Conservation (phyloP, 345 rosid species). For the Streptanthus diversifolius region DNA sequence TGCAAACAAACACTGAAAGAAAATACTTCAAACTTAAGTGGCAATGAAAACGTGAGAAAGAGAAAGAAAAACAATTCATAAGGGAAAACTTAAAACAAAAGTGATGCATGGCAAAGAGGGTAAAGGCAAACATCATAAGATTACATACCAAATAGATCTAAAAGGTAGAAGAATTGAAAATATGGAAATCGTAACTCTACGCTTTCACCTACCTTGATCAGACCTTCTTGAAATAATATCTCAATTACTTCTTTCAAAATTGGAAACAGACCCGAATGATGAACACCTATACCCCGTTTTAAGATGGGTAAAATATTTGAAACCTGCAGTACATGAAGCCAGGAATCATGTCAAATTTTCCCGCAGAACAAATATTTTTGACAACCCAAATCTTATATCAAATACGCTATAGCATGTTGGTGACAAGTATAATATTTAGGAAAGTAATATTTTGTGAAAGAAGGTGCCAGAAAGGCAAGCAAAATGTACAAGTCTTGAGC, state of each 20-base stretch:
- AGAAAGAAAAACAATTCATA: background rate
- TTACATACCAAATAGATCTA: background rate
- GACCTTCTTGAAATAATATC: constrained; percentile 97
- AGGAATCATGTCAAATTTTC: constrained; percentile 13
- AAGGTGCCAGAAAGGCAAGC: too few relatives aligned
- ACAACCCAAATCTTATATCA: background rate
- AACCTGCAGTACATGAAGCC: constrained; percentile 50
- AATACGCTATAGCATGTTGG: background rate
- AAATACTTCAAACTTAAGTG: constrained; percentile 29
- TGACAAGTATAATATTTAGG: background rate
- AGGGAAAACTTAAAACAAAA: background rate
- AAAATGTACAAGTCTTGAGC: background rate
- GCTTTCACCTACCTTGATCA: constrained; percentile 62
- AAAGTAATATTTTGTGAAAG: background rate
- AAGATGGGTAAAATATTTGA: constrained; percentile 89
- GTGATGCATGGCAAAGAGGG: constrained; percentile 10
- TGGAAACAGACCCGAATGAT: constrained; percentile 99
- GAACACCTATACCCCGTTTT: constrained; percentile 98
- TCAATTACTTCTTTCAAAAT: constrained; percentile 97
- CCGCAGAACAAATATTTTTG: background rate
- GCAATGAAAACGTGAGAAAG: constrained; percentile 4
- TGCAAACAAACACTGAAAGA: constrained; percentile 87
- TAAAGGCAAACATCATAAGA: background rate
- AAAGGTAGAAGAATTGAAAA: constrained; percentile 6
- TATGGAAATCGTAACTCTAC: constrained; percentile 10